phyloP scores from a whole-genome alignment of 768 basidiomycete genomes.

The Suillus bovinus region DNA sequence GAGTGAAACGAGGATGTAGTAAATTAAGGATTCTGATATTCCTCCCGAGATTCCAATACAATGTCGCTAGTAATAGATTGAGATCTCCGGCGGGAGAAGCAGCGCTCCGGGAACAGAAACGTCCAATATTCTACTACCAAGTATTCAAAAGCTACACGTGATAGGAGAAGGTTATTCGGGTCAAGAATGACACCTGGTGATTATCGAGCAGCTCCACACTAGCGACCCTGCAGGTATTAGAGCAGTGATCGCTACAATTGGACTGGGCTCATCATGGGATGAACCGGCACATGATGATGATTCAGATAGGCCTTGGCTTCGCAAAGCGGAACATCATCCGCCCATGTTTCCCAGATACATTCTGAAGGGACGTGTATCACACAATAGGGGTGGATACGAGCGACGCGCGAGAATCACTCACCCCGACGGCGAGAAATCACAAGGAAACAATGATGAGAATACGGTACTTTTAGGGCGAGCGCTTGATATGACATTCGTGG shows the following conservation, averaged over 20 bases:
- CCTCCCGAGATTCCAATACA: constrained; percentile 9
- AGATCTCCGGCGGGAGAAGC: constrained; percentile 16
- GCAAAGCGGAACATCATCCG: neutral
- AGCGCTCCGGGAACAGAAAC: constrained; percentile 17
- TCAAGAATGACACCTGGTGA: neutral
- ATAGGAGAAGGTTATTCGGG: neutral
- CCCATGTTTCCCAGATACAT: neutral
- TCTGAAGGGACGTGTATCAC: too few relatives aligned
- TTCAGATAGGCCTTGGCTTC: too few relatives aligned
- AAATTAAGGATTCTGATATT: constrained; percentile 3
- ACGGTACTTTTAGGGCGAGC: neutral
- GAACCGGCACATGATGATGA: too few relatives aligned
- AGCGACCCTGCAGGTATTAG: too few relatives aligned
- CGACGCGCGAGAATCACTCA: neutral
- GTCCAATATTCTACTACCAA: too few relatives aligned
- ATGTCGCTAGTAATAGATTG: constrained; percentile 16
- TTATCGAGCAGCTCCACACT: too few relatives aligned
- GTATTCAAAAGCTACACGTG: too few relatives aligned
- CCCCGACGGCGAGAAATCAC: neutral
- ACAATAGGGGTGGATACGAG: neutral
- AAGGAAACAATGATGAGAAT: neutral
- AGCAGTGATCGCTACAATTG: constrained; percentile 12
- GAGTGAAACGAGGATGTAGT: neutral
- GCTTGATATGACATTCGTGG: neutral
- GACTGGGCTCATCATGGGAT: neutral